These are phyloP conservation scores for Sarocladium brachiariae DNA, from an alignment of 2,329 filamentous ascomycete species.

Conservation along the genomic window DNA sequence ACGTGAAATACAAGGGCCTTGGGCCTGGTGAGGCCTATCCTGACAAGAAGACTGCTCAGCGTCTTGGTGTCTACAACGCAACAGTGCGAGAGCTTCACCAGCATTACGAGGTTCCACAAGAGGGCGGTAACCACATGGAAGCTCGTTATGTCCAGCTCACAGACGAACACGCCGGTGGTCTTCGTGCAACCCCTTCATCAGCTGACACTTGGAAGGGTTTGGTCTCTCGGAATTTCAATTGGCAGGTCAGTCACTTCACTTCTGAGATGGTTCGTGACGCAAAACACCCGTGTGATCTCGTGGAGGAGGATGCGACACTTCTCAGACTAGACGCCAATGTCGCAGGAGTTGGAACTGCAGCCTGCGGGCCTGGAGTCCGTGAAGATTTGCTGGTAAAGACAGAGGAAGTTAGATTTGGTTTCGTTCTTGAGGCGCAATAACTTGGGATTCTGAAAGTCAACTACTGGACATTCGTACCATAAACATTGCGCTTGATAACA, in stretches of 20 bases:
- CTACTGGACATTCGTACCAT: no score
- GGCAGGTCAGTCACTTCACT: conserved; percentile 48
- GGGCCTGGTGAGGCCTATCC: conserved; percentile 59
- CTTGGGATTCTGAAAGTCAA: no score
- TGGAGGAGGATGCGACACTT: conserved; percentile 37
- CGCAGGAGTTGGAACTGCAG: conserved; percentile 42
- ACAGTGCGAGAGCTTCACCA: conserved; percentile 45
- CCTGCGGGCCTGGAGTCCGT: conserved; percentile 41
- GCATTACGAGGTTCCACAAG: conserved; percentile 61
- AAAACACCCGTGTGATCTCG: conserved; percentile 57
- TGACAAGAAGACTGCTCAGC: conserved; percentile 53
- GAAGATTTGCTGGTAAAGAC: conserved; percentile 37
- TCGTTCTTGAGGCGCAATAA: conserved; percentile 27
- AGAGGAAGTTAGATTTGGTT: conserved; percentile 33
- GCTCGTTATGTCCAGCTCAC: conserved; percentile 34
- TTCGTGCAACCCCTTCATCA: conserved; percentile 21
- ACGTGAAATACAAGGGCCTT: conserved; percentile 53
- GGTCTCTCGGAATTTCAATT: conserved; percentile 33
- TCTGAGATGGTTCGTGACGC: conserved; percentile 48
- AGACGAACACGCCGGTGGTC: conserved; percentile 19
- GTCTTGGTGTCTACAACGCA: conserved; percentile 40
- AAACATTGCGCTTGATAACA: no score
- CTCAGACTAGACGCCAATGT: conserved; percentile 38
- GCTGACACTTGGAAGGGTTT: conserved; percentile 15
- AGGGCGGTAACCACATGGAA: conserved; percentile 57